Base-by-base conservation (phyloP, 441 rosid genomes). In the Rhodomyrtus psidioides region DNA sequence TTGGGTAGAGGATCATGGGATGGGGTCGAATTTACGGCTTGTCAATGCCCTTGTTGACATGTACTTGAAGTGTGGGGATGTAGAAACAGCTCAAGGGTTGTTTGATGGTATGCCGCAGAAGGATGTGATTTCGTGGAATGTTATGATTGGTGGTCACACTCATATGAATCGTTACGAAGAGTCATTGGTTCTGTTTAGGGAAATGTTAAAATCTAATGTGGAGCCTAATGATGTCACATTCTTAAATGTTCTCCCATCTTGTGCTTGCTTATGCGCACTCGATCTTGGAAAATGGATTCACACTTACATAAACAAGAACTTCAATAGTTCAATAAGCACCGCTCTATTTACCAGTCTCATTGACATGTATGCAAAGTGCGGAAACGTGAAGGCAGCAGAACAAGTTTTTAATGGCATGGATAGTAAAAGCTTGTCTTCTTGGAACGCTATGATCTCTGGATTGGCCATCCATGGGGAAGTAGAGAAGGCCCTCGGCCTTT, bases 231-330 rank as follows among this genome's bases (percentile, higher is more conserved):
- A 94, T 85, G 95, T 95, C 39, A 95, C 98, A 1, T 88, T 93
- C 84, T 87, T 96, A n/a, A 91, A 93, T 86, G 79, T 93, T 86
- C 95, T 96, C 85, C 96, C 96, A 23, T 94, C 96, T 85, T 94
- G 95, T 93, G 94, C 96, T 39, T 86, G 91, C 86, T 90, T 92
- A 83, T 96, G 95, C 87, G 95, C 97, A 84, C 92, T 93, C 15
- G 94, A 94, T 87, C 91, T 93, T 82, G 98, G 97, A 34, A 93
- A 92, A 88, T 96, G 98, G 97, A 90, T 96, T 87, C 98, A 95
- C 90, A 91, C 91, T 88, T 94, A 93, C 59, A 88, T 96, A 12
- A 93, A 93, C 91, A 93, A 89, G 91, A 93, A 92, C 85, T 55
- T 86, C 44, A 85, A 87, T 51, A 86, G 86, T 62, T 75, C 84